Evolutionary conservation across 2,329 filamentous ascomycete genomes (phyloP).

Genomic region (Ceratocystis cacaofunesta): DNA sequence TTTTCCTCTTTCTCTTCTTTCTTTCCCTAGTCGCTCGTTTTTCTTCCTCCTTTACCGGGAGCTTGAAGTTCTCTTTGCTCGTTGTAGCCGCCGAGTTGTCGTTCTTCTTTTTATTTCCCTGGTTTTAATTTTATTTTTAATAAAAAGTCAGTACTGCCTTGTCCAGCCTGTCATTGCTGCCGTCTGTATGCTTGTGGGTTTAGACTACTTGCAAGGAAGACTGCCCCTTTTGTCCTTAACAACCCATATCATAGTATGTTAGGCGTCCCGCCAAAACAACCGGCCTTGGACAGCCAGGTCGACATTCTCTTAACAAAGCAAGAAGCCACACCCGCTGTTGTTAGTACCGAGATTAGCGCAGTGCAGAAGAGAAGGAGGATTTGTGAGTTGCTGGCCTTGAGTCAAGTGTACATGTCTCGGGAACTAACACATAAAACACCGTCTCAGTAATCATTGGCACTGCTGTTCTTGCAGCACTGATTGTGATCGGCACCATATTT

Average conservation of each 20-base stretch:
- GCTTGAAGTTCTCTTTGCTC: not conserved
- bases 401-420: not conserved
- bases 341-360: not conserved
- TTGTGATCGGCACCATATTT: constrained; percentile 10
- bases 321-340: not conserved
- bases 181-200: too few species aligned
- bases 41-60: not conserved
- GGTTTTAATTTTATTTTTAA: not conserved
- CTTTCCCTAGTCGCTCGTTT: not conserved
- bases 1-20: not conserved
- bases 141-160: not conserved
- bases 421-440: not conserved
- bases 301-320: not conserved
- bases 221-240: not conserved
- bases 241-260: not conserved
- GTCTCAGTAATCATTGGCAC: constrained; percentile 5
- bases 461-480: constrained; percentile 5
- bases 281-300: constrained; percentile 9
- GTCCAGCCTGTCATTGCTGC: too few species aligned
- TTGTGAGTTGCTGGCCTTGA: not conserved
- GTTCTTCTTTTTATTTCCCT: not conserved
- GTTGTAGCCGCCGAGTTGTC: not conserved
- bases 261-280: too few species aligned
- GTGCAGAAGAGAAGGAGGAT: not conserved
- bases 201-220: not conserved